Conservation (phyloP, 2,329 filamentous ascomycete genomes). For the Fusarium coicis region DNA sequence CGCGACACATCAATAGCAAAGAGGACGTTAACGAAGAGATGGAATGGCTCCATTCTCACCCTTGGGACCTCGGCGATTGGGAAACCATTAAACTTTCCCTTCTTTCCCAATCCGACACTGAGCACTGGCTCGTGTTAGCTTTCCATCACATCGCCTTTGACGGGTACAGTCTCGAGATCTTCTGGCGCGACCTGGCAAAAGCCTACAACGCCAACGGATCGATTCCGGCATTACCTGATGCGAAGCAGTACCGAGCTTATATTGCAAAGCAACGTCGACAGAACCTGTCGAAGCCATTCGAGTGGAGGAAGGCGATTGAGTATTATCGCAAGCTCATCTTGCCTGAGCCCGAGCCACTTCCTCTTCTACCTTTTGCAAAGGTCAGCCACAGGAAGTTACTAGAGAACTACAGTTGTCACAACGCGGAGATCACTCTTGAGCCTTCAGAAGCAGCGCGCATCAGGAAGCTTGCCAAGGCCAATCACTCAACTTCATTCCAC, state of each 20-base stretch:
- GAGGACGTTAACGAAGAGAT: neutral
- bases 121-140: neutral
- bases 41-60: neutral
- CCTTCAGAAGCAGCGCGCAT: neutral
- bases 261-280: neutral
- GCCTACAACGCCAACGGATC: neutral
- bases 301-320: constrained; percentile 5
- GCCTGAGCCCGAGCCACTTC: neutral
- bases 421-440: neutral
- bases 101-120: neutral
- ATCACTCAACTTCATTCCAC: constrained; percentile 8
- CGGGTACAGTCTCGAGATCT: neutral
- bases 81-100: neutral
- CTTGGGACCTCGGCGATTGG: neutral
- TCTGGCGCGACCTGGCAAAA: constrained; percentile 1
- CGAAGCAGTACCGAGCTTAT: neutral
- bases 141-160: constrained; percentile 12
- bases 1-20: neutral
- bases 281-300: neutral
- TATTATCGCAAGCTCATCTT: constrained; percentile 1
- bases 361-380: neutral
- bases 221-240: neutral
- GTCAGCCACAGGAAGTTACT: neutral
- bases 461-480: neutral
- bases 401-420: neutral